These are phyloP conservation scores for Microdochium trichocladiopsis DNA, from an alignment of 2,329 filamentous ascomycete species.

Conservation along the genomic window DNA sequence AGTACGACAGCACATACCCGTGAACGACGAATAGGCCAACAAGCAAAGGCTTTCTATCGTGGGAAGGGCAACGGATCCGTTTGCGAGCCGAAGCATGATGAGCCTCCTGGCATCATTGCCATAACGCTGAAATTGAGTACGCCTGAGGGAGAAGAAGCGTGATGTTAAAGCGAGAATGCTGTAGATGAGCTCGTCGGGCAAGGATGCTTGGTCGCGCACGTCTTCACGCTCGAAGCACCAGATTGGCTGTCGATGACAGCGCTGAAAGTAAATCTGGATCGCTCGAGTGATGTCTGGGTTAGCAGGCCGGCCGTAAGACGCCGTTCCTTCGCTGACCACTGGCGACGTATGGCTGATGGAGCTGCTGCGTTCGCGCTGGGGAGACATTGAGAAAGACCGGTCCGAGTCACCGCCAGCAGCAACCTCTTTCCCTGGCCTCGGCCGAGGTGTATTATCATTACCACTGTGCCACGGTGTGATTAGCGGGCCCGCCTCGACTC, in stretches of 20 bases:
- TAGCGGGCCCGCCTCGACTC: constrained; percentile 13
- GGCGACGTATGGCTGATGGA: constrained; percentile 14
- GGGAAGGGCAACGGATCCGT: constrained; percentile 38
- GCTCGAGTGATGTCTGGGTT: constrained; percentile 23
- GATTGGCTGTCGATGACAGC: constrained; percentile 34
- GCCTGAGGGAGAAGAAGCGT: constrained; percentile 26
- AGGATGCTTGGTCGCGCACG: constrained; percentile 21
- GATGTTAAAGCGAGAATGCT: constrained; percentile 31
- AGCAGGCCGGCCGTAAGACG: background rate
- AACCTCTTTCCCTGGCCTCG: background rate
- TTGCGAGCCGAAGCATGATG: constrained; percentile 42
- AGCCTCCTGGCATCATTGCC: constrained; percentile 27
- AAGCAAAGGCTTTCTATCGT: constrained; percentile 45
- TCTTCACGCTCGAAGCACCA: constrained; percentile 38
- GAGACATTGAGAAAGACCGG: constrained; percentile 23
- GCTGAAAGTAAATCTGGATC: constrained; percentile 32
- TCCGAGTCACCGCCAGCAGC: constrained; percentile 13
- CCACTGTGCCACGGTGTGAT: constrained; percentile 7
- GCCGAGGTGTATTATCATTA: background rate
- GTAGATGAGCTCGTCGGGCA: constrained; percentile 32
- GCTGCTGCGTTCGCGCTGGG: constrained; percentile 15
- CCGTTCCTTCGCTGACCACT: constrained; percentile 9
- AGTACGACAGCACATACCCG: constrained; percentile 24
- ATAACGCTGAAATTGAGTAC: constrained; percentile 14
- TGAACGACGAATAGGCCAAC: constrained; percentile 40